Evolutionary conservation across 768 basidiomycete species (phyloP), one percentile per base, ranked within the genome.

Genomic region (Pleurotus djamor): DNA sequence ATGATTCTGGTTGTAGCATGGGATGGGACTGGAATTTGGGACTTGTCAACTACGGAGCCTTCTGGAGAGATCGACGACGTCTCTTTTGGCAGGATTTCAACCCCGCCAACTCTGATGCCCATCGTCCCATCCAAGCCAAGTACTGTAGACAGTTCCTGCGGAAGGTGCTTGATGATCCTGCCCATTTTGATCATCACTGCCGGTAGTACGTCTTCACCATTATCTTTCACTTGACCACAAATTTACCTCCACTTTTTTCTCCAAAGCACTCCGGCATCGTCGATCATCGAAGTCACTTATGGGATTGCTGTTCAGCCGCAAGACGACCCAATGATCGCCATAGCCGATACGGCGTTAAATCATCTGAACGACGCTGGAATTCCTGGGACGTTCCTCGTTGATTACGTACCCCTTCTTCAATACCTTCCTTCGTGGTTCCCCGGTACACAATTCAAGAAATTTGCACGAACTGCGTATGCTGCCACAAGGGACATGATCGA

Each of bases 381-480:
- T 47, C 63, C 69, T 4, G 72, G 70, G 2, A 57, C 71, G 0
- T 78, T 68, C 59, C 65, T 77, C 2, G 74, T 74, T 49, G 75
- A 79, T 48, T 57, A 64, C 0, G 36, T 70, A n/a, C 68, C 67
- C 10, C 34, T 67, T 14, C 61, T 79, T n/a, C 71, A 72, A 54
- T 63, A 76, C 47, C 48, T 77, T 3, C 77, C 76, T 2, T 62
- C 58, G 2, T 77, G 74, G 70, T 60, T 77, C 47, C 75, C 77
- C 36, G 71, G 73, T 4, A 68, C 69, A 0, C 69, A 64, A 7
- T 79, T 78, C 66, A 69, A 75, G 60, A 65, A 60, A 0, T 63
- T 67, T 36, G 77, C 76, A 4, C 64, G 58, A 12, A 58, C 65
- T 1, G 49, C 33, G 49, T 32, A 32, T 10, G 17, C n/a, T 5